These are phyloP conservation scores for Lactarius vividus DNA, from an alignment of 768 basidiomycete species.

Conservation along the genomic window DNA sequence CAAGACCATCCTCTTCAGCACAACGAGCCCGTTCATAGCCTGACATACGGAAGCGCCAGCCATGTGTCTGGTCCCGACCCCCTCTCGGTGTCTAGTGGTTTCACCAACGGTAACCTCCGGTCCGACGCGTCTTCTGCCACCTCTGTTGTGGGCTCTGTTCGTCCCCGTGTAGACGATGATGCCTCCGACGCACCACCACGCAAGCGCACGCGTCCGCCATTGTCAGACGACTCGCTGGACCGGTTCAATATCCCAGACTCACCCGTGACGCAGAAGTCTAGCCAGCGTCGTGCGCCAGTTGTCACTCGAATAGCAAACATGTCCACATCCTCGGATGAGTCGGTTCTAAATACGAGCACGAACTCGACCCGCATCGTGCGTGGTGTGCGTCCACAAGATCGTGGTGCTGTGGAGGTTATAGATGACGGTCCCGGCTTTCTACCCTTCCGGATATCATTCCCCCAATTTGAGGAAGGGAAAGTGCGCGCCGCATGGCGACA, in stretches of 20 bases:
- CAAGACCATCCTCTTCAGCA: conserved; percentile 42
- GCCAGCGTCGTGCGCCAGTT: conserved; percentile 47
- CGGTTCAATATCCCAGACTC: conserved; percentile 47
- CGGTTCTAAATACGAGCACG: conserved; percentile 43
- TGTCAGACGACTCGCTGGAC: conserved; percentile 38
- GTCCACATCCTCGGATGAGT: conserved; percentile 70
- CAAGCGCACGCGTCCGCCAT: conserved; percentile 62
- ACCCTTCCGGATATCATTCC: conserved; percentile 64
- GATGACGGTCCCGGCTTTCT: conserved; percentile 40
- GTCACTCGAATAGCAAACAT: conserved; percentile 33
- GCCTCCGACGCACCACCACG: conserved; percentile 56
- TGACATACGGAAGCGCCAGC: conserved; percentile 37
- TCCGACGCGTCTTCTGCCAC: conserved; percentile 54
- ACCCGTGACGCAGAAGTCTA: conserved; percentile 55
- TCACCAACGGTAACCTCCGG: conserved; percentile 34
- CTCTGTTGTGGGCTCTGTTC: conserved; percentile 39
- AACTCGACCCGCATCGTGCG: conserved; percentile 34
- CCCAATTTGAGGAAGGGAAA: conserved; percentile 41
- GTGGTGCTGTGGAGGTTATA: conserved; percentile 24
- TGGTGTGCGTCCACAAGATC: conserved; percentile 20
- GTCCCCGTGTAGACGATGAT: conserved; percentile 41
- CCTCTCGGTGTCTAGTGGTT: conserved; percentile 22
- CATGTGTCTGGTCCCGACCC: conserved; percentile 23
- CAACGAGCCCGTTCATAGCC: conserved; percentile 42
- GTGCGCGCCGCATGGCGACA: conserved; percentile 68